phyloP scores from a whole-genome alignment of 192 early-diverging fungal species.

The Coemansia asiatica region DNA sequence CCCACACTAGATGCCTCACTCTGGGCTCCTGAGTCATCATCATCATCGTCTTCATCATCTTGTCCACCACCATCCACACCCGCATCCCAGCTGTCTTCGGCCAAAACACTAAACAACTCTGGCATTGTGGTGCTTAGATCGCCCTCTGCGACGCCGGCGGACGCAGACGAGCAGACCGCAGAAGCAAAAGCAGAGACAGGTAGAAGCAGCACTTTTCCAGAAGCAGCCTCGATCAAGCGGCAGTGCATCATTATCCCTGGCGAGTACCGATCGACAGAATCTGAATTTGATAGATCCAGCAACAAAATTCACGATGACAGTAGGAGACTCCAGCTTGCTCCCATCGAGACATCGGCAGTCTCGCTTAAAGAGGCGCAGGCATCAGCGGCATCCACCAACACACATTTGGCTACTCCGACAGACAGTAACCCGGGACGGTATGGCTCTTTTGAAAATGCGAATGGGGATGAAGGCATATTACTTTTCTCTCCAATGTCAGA shows the following conservation, averaged over 20 bases:
- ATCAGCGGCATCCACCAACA: background rate
- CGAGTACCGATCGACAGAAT: slow-evolving; percentile 2
- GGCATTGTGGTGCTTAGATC: slow-evolving; percentile 3
- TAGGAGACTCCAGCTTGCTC: background rate
- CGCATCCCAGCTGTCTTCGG: background rate
- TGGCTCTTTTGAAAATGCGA: slow-evolving; percentile 11
- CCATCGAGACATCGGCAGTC: background rate
- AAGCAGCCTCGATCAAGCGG: slow-evolving; percentile 10
- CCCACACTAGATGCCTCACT: background rate
- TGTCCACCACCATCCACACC: no score
- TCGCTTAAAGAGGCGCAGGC: slow-evolving; percentile 14
- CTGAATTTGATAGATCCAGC: slow-evolving; percentile 8
- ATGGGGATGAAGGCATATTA: background rate
- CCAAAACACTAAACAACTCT: background rate
- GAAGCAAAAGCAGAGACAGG: background rate
- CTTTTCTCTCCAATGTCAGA: slow-evolving; percentile 8
- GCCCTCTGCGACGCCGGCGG: slow-evolving; percentile 15
- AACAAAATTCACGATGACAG: background rate
- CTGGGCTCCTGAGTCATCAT: background rate
- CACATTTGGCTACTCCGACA: slow-evolving; percentile 22
- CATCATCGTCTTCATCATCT: background rate
- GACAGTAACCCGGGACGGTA: slow-evolving; percentile 29
- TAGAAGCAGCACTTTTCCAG: background rate
- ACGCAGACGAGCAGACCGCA: slow-evolving; percentile 11
- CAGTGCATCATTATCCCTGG: slow-evolving; percentile 23